These are phyloP conservation scores for Cyclocybe aegerita DNA, from an alignment of 768 basidiomycete species.

Conservation along the genomic window DNA sequence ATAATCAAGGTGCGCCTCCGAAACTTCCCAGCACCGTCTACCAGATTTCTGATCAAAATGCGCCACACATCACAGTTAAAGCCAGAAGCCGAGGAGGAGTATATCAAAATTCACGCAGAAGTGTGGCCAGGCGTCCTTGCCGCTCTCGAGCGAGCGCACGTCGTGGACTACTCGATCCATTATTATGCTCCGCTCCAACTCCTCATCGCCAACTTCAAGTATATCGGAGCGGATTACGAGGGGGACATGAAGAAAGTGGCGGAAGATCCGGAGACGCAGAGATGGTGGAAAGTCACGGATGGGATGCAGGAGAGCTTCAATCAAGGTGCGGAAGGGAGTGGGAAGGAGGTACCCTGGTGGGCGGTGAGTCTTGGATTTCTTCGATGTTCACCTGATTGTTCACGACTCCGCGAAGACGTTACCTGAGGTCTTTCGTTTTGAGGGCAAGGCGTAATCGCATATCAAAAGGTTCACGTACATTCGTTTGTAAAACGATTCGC, in stretches of 20 bases:
- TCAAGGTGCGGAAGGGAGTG: conserved; percentile 70
- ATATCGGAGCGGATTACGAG: conserved; percentile 63
- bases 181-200: conserved; percentile 61
- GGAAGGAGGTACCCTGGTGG: conserved; percentile 71
- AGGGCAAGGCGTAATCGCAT: conserved; percentile 28
- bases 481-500: no score
- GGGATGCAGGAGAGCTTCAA: conserved; percentile 76
- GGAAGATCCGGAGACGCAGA: conserved; percentile 65
- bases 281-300: conserved; percentile 80
- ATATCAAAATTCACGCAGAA: conserved; percentile 55
- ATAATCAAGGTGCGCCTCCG: conserved; percentile 56
- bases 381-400: neutral
- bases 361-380: conserved; percentile 36
- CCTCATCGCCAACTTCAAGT: conserved; percentile 80
- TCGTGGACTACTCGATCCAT: conserved; percentile 77
- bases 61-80: conserved; percentile 42
- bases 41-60: neutral
- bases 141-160: conserved; percentile 59
- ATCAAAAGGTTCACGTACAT: no score
- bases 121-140: conserved; percentile 74
- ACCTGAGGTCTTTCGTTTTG: conserved; percentile 74
- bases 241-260: conserved; percentile 65
- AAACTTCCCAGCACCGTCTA: neutral
- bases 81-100: conserved; percentile 48
- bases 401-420: conserved; percentile 31